Conservation (phyloP, 2,329 filamentous ascomycete species). For the Penicillium hordei region DNA sequence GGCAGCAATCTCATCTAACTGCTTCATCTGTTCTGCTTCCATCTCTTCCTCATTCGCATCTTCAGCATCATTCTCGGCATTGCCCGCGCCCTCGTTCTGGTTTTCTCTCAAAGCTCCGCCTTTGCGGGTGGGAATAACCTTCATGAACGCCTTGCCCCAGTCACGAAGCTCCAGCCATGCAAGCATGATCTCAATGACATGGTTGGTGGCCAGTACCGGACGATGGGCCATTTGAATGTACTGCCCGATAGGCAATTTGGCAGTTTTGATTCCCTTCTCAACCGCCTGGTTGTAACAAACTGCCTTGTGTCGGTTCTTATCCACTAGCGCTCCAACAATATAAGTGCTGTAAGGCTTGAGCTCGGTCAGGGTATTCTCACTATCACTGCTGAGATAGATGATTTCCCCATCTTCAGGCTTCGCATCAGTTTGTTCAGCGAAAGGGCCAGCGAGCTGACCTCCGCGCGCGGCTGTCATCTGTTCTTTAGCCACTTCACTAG, state of each 20-base stretch:
- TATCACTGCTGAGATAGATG: conserved; percentile 89
- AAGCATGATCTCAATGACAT: conserved; percentile 95
- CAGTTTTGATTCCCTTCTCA: conserved; percentile 76
- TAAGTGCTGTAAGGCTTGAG: conserved; percentile 88
- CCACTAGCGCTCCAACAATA: conserved; percentile 89
- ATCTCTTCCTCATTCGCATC: conserved; percentile 11
- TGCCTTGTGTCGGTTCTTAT: conserved; percentile 94
- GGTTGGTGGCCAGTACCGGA: conserved; percentile 86
- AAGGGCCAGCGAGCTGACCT: conserved; percentile 60
- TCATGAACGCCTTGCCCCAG: conserved; percentile 86
- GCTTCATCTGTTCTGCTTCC: conserved; percentile 6
- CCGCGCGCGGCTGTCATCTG: conserved; percentile 62
- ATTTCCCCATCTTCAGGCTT: conserved; percentile 57
- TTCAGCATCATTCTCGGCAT: conserved; percentile 20
- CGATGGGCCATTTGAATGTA: conserved; percentile 89
- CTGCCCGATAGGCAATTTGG: conserved; percentile 90
- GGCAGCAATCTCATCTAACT: conserved; percentile 4
- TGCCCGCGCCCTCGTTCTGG: conserved; percentile 17
- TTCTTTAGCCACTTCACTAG: conserved; percentile 63
- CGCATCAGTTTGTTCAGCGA: conserved; percentile 47
- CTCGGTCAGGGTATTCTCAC: conserved; percentile 76
- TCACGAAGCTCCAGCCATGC: conserved; percentile 86
- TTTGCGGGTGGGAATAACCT: conserved; percentile 87
- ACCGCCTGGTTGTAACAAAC: conserved; percentile 82
- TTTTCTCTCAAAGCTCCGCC: conserved; percentile 64